phyloP scores from a whole-genome alignment of 2,329 filamentous ascomycete genomes.

The Cladosporium sp. region DNA sequence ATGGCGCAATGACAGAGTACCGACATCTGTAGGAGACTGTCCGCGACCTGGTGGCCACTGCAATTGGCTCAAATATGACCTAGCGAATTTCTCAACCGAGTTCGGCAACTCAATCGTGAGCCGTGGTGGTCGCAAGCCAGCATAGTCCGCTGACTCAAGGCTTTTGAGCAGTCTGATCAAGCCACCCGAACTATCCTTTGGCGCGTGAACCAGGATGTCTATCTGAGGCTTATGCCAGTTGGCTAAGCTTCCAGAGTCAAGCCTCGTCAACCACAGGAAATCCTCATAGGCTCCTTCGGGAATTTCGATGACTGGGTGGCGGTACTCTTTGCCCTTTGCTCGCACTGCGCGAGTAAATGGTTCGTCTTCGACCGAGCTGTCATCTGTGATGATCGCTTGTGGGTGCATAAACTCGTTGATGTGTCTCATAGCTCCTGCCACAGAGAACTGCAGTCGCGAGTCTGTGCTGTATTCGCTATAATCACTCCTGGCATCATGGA shows the following conservation, averaged over 20 bases:
- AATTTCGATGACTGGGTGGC: constrained; percentile 68
- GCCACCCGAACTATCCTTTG: constrained; percentile 65
- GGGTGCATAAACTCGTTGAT: constrained; percentile 72
- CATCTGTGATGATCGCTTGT: constrained; percentile 70
- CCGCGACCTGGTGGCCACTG: constrained; percentile 61
- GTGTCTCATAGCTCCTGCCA: constrained; percentile 64
- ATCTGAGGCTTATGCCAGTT: constrained; percentile 75
- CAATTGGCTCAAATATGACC: constrained; percentile 59
- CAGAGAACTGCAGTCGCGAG: constrained; percentile 61
- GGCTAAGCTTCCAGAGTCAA: constrained; percentile 68
- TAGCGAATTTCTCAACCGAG: constrained; percentile 61
- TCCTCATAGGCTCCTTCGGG: constrained; percentile 60
- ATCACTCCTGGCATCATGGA: constrained; percentile 74
- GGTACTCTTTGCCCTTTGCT: constrained; percentile 49
- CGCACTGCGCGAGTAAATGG: constrained; percentile 63
- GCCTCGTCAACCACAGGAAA: constrained; percentile 71
- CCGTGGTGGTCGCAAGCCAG: constrained; percentile 63
- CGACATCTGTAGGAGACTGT: constrained; percentile 39
- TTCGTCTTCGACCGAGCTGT: constrained; percentile 59
- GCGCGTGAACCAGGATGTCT: constrained; percentile 79
- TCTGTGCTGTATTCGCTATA: constrained; percentile 66
- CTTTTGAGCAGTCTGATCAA: constrained; percentile 74
- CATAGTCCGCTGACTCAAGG: constrained; percentile 70
- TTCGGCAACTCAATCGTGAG: constrained; percentile 81
- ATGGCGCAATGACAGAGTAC: constrained; percentile 64